Conservation (phyloP, 176 grass and related monocot genomes). For the Aegilops umbellulata region DNA sequence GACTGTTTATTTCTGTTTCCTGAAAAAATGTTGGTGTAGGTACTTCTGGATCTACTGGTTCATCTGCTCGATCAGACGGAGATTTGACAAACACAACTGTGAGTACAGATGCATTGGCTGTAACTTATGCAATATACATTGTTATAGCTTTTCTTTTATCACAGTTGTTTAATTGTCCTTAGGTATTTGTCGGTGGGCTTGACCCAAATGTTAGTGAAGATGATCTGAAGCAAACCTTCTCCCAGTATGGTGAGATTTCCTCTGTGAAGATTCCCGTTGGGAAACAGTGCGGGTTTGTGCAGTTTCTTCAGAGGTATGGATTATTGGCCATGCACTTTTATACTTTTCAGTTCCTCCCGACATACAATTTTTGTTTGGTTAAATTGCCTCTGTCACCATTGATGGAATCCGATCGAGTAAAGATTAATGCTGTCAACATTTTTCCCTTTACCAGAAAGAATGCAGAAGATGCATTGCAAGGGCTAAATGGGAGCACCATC, state of each 20-base stretch:
- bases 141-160: not conserved
- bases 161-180: slow-evolving; percentile 10
- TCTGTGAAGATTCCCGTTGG: slow-evolving; percentile 93
- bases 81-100: slow-evolving; percentile 93
- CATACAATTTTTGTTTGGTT: not conserved
- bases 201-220: slow-evolving; percentile 87
- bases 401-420: not conserved
- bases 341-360: not conserved
- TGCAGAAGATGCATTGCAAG: slow-evolving; percentile 91
- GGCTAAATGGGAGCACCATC: slow-evolving; percentile 68
- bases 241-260: slow-evolving; percentile 82
- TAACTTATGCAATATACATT: slow-evolving; percentile 5
- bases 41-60: slow-evolving; percentile 65
- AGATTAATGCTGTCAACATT: not conserved
- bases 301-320: slow-evolving; percentile 83
- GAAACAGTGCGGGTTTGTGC: slow-evolving; percentile 94
- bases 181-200: slow-evolving; percentile 99
- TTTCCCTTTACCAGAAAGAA: slow-evolving; percentile 50
- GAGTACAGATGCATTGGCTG: slow-evolving; percentile 31
- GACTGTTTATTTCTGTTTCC: not conserved
- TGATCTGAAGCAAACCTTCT: slow-evolving; percentile 78
- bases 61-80: slow-evolving; percentile 58
- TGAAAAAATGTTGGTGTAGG: slow-evolving; percentile 45
- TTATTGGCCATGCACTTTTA: not conserved
- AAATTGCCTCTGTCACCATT: not conserved